phyloP scores from a whole-genome alignment of 1,139 yeast genomes.

The Taphrina populina region DNA sequence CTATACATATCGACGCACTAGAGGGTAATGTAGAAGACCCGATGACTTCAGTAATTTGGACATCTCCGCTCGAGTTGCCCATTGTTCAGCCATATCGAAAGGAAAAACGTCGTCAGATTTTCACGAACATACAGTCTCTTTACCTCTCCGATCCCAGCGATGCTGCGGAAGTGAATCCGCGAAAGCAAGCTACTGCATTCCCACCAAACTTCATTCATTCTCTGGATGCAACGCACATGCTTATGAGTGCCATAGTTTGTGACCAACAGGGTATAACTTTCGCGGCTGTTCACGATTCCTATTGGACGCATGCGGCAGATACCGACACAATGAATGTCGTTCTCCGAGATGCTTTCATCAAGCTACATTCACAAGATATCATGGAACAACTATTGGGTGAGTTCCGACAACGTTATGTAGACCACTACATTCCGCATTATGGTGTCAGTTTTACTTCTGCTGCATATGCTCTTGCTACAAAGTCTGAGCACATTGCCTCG shows the following conservation, averaged over 20 bases:
- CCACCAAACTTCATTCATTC: constrained; percentile 97
- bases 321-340: constrained; percentile 69
- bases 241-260: constrained; percentile 80
- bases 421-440: constrained; percentile 59
- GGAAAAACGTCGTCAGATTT: constrained; percentile 59
- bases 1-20: constrained; percentile 46
- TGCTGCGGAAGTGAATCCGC: constrained; percentile 74
- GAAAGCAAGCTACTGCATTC: constrained; percentile 88
- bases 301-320: constrained; percentile 95
- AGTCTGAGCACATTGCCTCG: constrained; percentile 47
- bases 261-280: constrained; percentile 66
- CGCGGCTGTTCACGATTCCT: constrained; percentile 97
- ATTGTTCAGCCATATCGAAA: constrained; percentile 95
- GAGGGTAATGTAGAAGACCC: constrained; percentile 48
- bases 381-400: constrained; percentile 71
- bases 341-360: constrained; percentile 76
- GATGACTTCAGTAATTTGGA: constrained; percentile 93
- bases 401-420: constrained; percentile 74
- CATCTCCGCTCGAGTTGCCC: constrained; percentile 86
- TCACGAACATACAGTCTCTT: constrained; percentile 80
- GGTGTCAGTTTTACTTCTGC: constrained; percentile 56
- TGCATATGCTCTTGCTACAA: constrained; percentile 61
- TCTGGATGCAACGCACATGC: constrained; percentile 95
- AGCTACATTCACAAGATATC: constrained; percentile 70
- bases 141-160: constrained; percentile 80